Conservation (phyloP, 441 rosid species). For the Capsella rubella region DNA sequence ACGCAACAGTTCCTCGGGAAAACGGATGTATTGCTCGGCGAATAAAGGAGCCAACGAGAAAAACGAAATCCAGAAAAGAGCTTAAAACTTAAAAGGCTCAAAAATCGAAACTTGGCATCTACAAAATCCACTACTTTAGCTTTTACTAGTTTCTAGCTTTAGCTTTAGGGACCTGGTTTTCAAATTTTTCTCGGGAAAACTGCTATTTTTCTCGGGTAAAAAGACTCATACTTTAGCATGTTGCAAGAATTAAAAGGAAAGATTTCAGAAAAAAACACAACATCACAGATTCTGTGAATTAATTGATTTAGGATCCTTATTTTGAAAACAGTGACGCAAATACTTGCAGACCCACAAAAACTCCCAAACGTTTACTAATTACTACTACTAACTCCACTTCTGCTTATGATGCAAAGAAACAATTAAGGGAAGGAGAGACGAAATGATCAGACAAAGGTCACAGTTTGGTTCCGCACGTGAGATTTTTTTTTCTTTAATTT, state of each 20-base stretch:
- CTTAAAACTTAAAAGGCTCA: constrained; percentile 33
- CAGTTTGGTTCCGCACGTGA: constrained; percentile 46
- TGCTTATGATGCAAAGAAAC: constrained; percentile 16
- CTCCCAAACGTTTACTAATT: constrained; percentile 26
- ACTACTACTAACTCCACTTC: constrained; percentile 31
- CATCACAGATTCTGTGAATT: constrained; percentile 13
- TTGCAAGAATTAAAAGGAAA: constrained; percentile 18
- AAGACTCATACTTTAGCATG: constrained; percentile 24
- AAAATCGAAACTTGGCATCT: constrained; percentile 31
- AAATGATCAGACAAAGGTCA: constrained; percentile 42
- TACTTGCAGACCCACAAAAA: constrained; percentile 10
- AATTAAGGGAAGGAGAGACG: constrained; percentile 23
- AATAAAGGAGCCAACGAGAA: constrained; percentile 22
- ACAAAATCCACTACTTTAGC: constrained; percentile 37
- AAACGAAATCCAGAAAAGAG: constrained; percentile 20
- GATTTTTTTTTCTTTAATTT: not conserved
- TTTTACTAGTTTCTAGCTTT: constrained; percentile 32
- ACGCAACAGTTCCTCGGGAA: constrained; percentile 3
- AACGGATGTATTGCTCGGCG: constrained; percentile 19
- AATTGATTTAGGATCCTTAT: constrained; percentile 17
- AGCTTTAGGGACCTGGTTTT: constrained; percentile 35
- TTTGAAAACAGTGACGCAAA: constrained; percentile 21
- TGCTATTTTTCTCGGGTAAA: constrained; percentile 40
- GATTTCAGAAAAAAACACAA: constrained; percentile 19
- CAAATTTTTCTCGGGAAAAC: constrained; percentile 42